phyloP scores from a whole-genome alignment of 139 green algal species.

The Chlamydomonas sp. region DNA sequence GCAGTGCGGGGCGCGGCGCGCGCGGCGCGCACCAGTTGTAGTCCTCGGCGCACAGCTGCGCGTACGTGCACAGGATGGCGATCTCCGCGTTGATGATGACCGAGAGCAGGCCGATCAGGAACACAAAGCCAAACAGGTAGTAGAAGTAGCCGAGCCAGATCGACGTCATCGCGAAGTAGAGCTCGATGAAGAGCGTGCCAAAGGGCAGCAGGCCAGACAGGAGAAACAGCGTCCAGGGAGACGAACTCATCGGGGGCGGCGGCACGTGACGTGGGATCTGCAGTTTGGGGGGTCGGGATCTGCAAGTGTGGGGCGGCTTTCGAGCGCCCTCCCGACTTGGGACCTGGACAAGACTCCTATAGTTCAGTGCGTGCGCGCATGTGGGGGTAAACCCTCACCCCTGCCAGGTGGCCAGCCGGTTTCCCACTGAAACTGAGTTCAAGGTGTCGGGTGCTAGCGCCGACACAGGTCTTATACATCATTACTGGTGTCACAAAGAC shows the following conservation, averaged over 20 bases:
- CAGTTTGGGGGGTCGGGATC: no score
- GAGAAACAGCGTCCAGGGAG: conserved; percentile 69
- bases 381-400: no score
- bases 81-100: conserved; percentile 81
- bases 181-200: conserved; percentile 93
- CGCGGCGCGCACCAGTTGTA: conserved; percentile 93
- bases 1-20: no score
- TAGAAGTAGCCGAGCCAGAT: conserved; percentile 91
- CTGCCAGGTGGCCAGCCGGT: no score
- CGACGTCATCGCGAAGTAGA: conserved; percentile 92
- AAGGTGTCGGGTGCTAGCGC: no score
- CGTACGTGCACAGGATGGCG: conserved; percentile 74
- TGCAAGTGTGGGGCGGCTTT: no score
- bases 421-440: no score
- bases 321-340: no score
- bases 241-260: conserved; percentile 57
- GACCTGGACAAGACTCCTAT: no score
- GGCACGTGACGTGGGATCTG: conserved; percentile 95
- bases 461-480: no score
- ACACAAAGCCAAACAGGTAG: conserved; percentile 89
- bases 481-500: no score
- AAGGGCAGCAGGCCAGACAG: conserved; percentile 87
- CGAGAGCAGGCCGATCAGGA: conserved; percentile 77
- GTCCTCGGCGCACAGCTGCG: conserved; percentile 88
- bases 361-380: no score